These are phyloP conservation scores for Fagus sylvatica DNA, from an alignment of 306 rosid genomes.

Conservation along the genomic window DNA sequence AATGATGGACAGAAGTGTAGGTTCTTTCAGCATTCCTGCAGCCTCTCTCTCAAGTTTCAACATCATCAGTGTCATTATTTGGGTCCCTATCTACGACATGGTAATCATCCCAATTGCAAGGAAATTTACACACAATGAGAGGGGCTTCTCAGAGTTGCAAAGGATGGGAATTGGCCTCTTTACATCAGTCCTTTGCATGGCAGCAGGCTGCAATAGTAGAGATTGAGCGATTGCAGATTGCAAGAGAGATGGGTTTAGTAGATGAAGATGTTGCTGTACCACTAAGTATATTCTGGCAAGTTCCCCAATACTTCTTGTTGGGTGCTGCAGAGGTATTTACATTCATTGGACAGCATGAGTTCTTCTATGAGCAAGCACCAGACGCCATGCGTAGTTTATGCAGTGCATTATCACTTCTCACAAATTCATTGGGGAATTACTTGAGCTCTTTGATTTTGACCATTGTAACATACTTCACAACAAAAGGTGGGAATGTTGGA, in stretches of 20 bases:
- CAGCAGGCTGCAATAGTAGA: slow-evolving; percentile 88
- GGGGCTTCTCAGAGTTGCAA: slow-evolving; percentile 92
- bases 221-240: slow-evolving; percentile 65
- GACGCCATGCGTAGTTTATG: slow-evolving; percentile 96
- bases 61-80: slow-evolving; percentile 77
- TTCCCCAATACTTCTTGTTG: slow-evolving; percentile 84
- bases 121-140: slow-evolving; percentile 72
- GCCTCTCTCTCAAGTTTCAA: slow-evolving; percentile 89
- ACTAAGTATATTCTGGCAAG: slow-evolving; percentile 70
- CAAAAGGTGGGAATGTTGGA: slow-evolving; percentile 59
- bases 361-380: slow-evolving; percentile 93
- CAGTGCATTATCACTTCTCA: slow-evolving; percentile 80
- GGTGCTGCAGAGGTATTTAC: slow-evolving; percentile 90
- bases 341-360: slow-evolving; percentile 87
- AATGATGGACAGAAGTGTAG: slow-evolving; percentile 71
- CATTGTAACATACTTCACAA: slow-evolving; percentile 63
- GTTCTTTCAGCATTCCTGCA: slow-evolving; percentile 83
- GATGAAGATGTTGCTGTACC: slow-evolving; percentile 70
- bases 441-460: slow-evolving; percentile 82
- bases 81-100: slow-evolving; percentile 86
- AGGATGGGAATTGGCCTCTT: slow-evolving; percentile 93
- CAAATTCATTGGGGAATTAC: slow-evolving; percentile 76
- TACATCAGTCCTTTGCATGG: slow-evolving; percentile 80
- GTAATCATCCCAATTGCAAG: slow-evolving; percentile 82
- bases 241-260: slow-evolving; percentile 59